phyloP scores from a whole-genome alignment of 139 green algal species.

The Desmodesmus armatus region DNA sequence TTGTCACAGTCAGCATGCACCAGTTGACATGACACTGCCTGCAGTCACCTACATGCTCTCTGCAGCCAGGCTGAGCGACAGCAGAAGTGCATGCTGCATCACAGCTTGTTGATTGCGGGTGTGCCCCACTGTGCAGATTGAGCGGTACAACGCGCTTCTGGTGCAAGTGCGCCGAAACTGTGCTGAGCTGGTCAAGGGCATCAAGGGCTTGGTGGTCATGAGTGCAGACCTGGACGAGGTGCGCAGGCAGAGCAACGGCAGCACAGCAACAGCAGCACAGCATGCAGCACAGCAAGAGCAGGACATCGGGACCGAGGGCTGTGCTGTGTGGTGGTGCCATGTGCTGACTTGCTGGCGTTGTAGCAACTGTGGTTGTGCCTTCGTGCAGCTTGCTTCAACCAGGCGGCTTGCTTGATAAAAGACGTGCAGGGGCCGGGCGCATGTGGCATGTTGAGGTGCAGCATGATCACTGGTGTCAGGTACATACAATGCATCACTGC shows the following conservation, averaged over 20 bases:
- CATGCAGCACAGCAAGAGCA: background rate
- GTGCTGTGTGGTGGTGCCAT: background rate
- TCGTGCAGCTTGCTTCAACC: no score
- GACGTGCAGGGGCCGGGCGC: no score
- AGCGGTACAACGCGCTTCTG: constrained; percentile 91
- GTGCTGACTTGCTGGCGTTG: no score
- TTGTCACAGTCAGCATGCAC: no score
- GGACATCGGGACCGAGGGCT: background rate
- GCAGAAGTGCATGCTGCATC: no score
- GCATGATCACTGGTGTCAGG: background rate
- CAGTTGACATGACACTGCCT: no score
- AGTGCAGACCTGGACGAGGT: constrained; percentile 81
- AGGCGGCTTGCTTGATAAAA: no score
- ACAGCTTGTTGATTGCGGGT: background rate
- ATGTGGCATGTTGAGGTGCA: background rate
- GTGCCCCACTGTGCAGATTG: constrained; percentile 62
- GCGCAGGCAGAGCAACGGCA: background rate
- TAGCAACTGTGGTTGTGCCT: no score
- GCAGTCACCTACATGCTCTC: no score
- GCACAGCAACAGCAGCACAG: no score
- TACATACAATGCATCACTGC: background rate
- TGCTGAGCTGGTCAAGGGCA: constrained; percentile 75
- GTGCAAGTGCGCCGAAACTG: constrained; percentile 65
- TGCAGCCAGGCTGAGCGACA: no score
- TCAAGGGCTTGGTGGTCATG: constrained; percentile 92